phyloP scores from a whole-genome alignment of 1,284 basidiomycete species.

The Xerocomus nothofagi region DNA sequence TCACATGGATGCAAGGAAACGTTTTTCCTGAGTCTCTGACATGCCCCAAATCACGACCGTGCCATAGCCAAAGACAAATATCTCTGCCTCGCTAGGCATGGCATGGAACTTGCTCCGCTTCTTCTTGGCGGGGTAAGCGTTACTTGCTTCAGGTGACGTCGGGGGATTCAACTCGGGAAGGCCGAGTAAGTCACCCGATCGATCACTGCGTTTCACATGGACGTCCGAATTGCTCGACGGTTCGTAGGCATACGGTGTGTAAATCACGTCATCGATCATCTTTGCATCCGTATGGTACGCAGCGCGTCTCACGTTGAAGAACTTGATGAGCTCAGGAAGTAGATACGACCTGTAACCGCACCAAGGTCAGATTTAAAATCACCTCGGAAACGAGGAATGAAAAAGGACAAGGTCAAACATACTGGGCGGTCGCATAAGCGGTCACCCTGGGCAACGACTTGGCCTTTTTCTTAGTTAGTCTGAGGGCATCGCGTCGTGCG shows the following conservation, averaged over 20 bases:
- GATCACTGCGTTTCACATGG: constrained; percentile 16
- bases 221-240: constrained; percentile 35
- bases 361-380: neutral
- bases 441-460: constrained; percentile 93
- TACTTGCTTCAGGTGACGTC: constrained; percentile 33
- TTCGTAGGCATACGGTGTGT: constrained; percentile 81
- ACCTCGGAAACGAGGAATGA: neutral
- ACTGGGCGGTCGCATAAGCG: constrained; percentile 94
- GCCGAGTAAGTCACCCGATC: constrained; percentile 69
- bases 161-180: constrained; percentile 59
- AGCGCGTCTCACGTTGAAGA: constrained; percentile 78
- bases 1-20: constrained; percentile 86
- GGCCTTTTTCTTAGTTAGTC: constrained; percentile 90
- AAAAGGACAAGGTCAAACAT: constrained; percentile 24
- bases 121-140: constrained; percentile 39
- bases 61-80: constrained; percentile 93
- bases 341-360: constrained; percentile 72
- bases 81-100: constrained; percentile 74
- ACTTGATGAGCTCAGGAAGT: constrained; percentile 83
- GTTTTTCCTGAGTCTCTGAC: constrained; percentile 88
- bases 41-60: constrained; percentile 97
- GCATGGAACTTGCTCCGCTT: constrained; percentile 67
- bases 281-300: constrained; percentile 86
- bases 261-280: constrained; percentile 79
- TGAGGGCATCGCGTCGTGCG: constrained; percentile 86